Percentiles rank a stretch among this genome's conserved stretches.
Evolutionary conservation across 129 eudicot genomes (phyloP).

Genomic region (Heracleum sosnowskyi): DNA sequence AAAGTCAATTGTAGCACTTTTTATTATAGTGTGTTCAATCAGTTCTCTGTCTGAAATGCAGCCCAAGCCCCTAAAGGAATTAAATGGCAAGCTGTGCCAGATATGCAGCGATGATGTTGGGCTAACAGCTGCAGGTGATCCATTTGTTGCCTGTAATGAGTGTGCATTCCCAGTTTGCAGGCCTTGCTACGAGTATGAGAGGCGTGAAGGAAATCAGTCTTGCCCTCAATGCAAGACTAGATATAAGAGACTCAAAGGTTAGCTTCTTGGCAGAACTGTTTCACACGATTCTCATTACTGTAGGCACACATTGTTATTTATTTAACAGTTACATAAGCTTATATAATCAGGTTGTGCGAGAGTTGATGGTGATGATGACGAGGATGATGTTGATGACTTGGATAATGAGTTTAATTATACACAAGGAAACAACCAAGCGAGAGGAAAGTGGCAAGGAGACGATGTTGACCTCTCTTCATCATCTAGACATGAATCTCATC

Average conservation of each 20-base stretch:
- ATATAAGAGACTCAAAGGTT: constrained; percentile 70
- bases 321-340: background rate
- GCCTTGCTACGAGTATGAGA: constrained; percentile 75
- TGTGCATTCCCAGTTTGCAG: constrained; percentile 83
- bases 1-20: background rate
- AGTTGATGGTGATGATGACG: constrained; percentile 77
- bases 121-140: constrained; percentile 45
- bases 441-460: constrained; percentile 72
- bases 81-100: constrained; percentile 55
- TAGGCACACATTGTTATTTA: background rate
- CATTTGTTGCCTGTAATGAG: constrained; percentile 79
- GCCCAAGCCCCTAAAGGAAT: constrained; percentile 49
- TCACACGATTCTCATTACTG: background rate
- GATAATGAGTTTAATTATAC: constrained; percentile 61
- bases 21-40: background rate
- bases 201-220: constrained; percentile 70
- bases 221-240: constrained; percentile 90
- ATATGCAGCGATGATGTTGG: constrained; percentile 73
- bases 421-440: constrained; percentile 48
- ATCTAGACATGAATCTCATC: constrained; percentile 69
- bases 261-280: constrained; percentile 2
- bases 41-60: constrained; percentile 17
- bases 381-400: constrained; percentile 69
- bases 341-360: constrained; percentile 48
- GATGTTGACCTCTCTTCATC: constrained; percentile 60